Evolutionary conservation across 106 monocot genomes (phyloP), one percentile per base, ranked within the genome.

Genomic region (Apostasia ramifera): DNA sequence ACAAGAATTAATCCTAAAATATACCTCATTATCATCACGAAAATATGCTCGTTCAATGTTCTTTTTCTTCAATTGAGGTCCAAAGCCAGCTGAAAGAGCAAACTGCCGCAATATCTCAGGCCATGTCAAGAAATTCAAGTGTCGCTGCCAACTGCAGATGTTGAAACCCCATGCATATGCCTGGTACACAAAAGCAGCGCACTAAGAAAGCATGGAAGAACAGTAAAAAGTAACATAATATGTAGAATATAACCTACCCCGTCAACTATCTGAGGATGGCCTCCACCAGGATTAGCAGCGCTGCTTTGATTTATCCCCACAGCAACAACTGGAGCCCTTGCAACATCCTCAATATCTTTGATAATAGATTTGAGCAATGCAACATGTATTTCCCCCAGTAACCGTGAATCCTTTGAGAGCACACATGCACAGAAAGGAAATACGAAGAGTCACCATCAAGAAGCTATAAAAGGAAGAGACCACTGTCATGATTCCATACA

Each of bases 331-430:
- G 97, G 92, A 63, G 81, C 81, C 67, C 92, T 85, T 65, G 87
- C 89, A 60, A 98, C 92, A 81, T 98, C 92, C 77, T 98, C 97
- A 55, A 97, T 92, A 71, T 97, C 92, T 71, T 92, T 97, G 68
- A 98, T 89, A 47, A 98, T 85, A 38, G 77, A 80, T 79, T 79
- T 98, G 46, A 98, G 77, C 45, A 98, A 66, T 70, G 87, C 66
- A 61, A 93, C 77, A 76, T 92, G 97, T 69, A 98, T 71, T 67
- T 93, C 85, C 51, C 92, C 97, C 38, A 98, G 71, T 57, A 92
- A 76, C 65, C 89, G 90, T 74, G 97, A 81, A 79, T 93, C 97
- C 97, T 98, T 47, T 0, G 11, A 38, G 5, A 65, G 47, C 4
- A 47, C 6, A 47, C 6, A 48, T 6, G 48, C 14, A 65, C 65